Evolutionary conservation across 2,329 filamentous ascomycete species (phyloP).

Genomic region (Xylaria sp.): DNA sequence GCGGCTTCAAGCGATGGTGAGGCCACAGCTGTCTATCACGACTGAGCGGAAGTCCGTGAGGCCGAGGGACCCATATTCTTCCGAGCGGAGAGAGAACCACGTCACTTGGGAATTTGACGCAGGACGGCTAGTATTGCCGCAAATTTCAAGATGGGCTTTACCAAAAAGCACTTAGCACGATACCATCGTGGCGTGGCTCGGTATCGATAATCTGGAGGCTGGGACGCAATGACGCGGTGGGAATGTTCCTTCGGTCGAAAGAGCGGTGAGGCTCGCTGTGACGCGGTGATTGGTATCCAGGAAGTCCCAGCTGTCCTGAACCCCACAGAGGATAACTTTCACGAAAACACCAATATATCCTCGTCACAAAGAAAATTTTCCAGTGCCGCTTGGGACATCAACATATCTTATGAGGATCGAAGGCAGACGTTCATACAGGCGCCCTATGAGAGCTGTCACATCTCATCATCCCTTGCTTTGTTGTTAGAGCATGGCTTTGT

Average conservation of each 20-base stretch:
- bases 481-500: background rate
- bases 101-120: conserved; percentile 21
- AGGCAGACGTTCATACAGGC: background rate
- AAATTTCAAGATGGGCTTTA: conserved; percentile 4
- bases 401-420: background rate
- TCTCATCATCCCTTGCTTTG: background rate
- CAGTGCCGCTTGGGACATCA: background rate
- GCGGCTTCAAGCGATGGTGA: background rate
- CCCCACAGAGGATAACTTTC: conserved; percentile 17
- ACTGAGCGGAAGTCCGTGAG: conserved; percentile 11
- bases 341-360: conserved; percentile 7
- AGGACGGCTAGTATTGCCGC: conserved; percentile 1
- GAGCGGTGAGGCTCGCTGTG: conserved; percentile 36
- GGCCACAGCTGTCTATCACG: conserved; percentile 6
- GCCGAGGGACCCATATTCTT: conserved; percentile 14
- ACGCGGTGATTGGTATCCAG: background rate
- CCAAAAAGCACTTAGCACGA: conserved; percentile 23
- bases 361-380: background rate
- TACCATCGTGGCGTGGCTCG: conserved; percentile 36
- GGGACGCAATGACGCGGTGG: conserved; percentile 34
- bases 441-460: conserved; percentile 3
- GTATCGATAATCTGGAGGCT: conserved; percentile 28
- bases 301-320: conserved; percentile 13
- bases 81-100: conserved; percentile 25
- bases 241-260: conserved; percentile 33